phyloP scores from a whole-genome alignment of 345 rosid species.

The Murraya koenigii region DNA sequence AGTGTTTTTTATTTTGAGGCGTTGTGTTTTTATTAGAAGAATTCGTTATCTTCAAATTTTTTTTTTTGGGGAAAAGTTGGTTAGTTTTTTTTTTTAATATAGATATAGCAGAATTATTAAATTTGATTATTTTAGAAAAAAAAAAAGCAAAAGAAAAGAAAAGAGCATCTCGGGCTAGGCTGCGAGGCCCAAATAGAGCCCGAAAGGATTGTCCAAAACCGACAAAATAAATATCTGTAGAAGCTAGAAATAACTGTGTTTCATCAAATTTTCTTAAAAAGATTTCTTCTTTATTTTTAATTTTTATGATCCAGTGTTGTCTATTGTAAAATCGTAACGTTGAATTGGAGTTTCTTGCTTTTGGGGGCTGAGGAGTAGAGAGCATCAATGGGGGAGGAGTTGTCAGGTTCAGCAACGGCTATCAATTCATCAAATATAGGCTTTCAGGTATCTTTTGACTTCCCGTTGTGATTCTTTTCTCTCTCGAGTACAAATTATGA shows the following conservation, averaged over 20 bases:
- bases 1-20: no score
- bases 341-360: not conserved
- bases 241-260: not conserved
- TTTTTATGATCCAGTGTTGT: not conserved
- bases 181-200: not conserved
- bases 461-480: not conserved
- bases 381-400: slow-evolving; percentile 27
- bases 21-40: no score
- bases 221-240: not conserved
- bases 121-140: not conserved
- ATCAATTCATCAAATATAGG: slow-evolving; percentile 71
- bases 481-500: not conserved
- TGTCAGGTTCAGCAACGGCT: slow-evolving; percentile 33
- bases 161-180: not conserved
- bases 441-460: slow-evolving; percentile 48
- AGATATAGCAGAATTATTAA: no score
- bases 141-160: no score
- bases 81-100: no score
- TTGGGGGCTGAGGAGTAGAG: not conserved
- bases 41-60: no score
- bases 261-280: not conserved
- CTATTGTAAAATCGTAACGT: not conserved
- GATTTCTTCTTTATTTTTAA: not conserved
- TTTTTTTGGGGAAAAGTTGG: no score
- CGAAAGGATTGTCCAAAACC: not conserved